Base-by-base conservation (phyloP, 306 rosid genomes). In the Gynostemma pentaphyllum region DNA sequence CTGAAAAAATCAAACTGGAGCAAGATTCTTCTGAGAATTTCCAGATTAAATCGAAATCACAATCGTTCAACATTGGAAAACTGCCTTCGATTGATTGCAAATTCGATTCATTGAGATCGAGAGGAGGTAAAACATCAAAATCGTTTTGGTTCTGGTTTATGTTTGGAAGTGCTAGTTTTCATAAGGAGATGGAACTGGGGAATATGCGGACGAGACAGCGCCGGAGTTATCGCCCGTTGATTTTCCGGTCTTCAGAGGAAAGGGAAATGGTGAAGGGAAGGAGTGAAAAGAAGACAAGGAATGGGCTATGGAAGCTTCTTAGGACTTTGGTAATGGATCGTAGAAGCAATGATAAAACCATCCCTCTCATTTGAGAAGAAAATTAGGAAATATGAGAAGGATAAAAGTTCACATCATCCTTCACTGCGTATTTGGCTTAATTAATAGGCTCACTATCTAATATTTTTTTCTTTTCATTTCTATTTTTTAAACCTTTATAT, bases 201-300 rank as follows among this genome's bases (percentile, higher is more conserved):
- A 89, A 87, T 63, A 85, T 91, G 2, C 82, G 71, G 65, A 55
- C 34, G 15, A 72, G 96, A 72, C 95, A 88, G 55, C 77, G 81
- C 21, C 59, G 82, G 55, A 50, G 75, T 30, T 44, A 16, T 13
- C 67, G 46, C 2, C 23, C 82, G 19, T 7, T 65, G 59, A 78
- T 59, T 80, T 62, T 73, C 64, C 62, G 80, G 66, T 23, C 80
- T 1, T 14, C 66, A 57, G 71, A 48, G 27, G 64, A 66, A 2
- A 75, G 40, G 32, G 70, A 32, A 7, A 69, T 21, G 69, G 72
- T 6, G 0, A 48, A 47, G 19, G 27, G 57, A 54, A 37, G 52
- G 22, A 16, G 29, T 5, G 66, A 44, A 3, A 74, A 50, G 78
- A 28, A 18, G 26, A 62, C 15, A 39, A 23, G 47, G 7, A 62